A percentile compares a stretch with the other conserved stretches of the same genome.
Evolutionary conservation across 371 early-diverging fungal genomes (phyloP).

Genomic region (Syncephalastrum racemosum): DNA sequence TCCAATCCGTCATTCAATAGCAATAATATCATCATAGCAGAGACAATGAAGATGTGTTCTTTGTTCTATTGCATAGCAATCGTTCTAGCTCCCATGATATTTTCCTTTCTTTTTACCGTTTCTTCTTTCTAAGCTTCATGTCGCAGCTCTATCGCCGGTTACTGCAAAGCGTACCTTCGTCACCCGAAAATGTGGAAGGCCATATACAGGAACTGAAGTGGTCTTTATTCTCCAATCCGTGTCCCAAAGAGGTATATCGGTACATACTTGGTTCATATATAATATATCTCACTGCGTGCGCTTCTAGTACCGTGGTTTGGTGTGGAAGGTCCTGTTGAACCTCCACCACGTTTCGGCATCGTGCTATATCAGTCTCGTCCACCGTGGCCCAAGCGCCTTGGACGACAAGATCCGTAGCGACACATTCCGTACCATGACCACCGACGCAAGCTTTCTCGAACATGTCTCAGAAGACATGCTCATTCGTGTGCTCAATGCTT

Average conservation of each 20-base stretch:
- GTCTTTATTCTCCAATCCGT: slow-evolving; percentile 14
- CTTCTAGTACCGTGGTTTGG: slow-evolving; percentile 36
- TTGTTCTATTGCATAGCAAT: too few relatives aligned
- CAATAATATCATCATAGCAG: too few relatives aligned
- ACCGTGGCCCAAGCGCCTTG: slow-evolving; percentile 67
- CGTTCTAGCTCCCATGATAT: too few relatives aligned
- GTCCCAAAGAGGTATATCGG: slow-evolving; percentile 26
- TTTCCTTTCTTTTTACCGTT: too few relatives aligned
- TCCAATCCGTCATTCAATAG: too few relatives aligned
- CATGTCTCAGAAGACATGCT: slow-evolving; percentile 77
- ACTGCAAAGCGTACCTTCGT: too few relatives aligned
- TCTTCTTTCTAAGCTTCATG: too few relatives aligned
- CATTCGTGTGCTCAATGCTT: slow-evolving; percentile 84
- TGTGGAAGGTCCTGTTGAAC: slow-evolving; percentile 87
- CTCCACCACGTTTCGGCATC: slow-evolving; percentile 72
- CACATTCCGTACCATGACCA: slow-evolving; percentile 84
- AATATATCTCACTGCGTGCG: not conserved
- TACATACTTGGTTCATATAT: too few relatives aligned
- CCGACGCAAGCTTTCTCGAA: slow-evolving; percentile 73
- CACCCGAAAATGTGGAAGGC: slow-evolving; percentile 15
- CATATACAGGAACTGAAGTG: slow-evolving; percentile 20
- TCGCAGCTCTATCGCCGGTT: too few relatives aligned
- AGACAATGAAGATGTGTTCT: too few relatives aligned
- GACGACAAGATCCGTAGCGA: slow-evolving; percentile 90
- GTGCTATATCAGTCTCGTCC: slow-evolving; percentile 74